A percentile compares a stretch with the other conserved stretches of the same genome.
Conservation (phyloP, 495 filamentous ascomycete genomes). For the Hypoxylon subgilvum region DNA sequence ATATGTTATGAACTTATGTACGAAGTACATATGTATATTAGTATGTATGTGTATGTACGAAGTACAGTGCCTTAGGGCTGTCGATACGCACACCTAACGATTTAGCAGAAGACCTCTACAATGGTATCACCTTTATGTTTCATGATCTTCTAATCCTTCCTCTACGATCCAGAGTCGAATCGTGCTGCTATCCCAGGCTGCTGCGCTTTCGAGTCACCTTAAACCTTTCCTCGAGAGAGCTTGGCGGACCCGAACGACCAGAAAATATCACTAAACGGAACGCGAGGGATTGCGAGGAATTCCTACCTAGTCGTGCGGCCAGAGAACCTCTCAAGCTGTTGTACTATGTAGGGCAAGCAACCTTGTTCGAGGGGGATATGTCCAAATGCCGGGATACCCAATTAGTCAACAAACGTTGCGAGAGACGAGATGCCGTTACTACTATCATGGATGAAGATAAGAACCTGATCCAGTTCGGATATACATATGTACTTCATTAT, state of each 20-base stretch:
- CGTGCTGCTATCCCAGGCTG: conserved; percentile 7
- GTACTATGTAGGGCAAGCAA: conserved; percentile 15
- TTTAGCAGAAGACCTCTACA: conserved; percentile 1
- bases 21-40: too few species aligned
- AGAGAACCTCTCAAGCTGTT: conserved; percentile 10
- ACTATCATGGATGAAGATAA: too few species aligned
- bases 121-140: conserved; percentile 1
- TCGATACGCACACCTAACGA: too few species aligned
- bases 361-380: neutral
- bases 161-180: conserved; percentile 11
- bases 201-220: conserved; percentile 27
- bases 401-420: neutral
- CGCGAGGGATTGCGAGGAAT: conserved; percentile 29
- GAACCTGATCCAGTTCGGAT: too few species aligned
- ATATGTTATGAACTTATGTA: too few species aligned
- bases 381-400: conserved; percentile 2
- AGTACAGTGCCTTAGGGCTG: too few species aligned
- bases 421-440: too few species aligned
- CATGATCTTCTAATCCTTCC: neutral
- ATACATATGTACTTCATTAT: too few species aligned
- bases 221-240: conserved; percentile 10
- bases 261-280: conserved; percentile 9
- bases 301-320: conserved; percentile 4
- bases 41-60: too few species aligned
- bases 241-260: conserved; percentile 21